These are phyloP conservation scores for Atkinsonella hypoxylon DNA, from an alignment of 2,329 filamentous ascomycete species.

Conservation along the genomic window DNA sequence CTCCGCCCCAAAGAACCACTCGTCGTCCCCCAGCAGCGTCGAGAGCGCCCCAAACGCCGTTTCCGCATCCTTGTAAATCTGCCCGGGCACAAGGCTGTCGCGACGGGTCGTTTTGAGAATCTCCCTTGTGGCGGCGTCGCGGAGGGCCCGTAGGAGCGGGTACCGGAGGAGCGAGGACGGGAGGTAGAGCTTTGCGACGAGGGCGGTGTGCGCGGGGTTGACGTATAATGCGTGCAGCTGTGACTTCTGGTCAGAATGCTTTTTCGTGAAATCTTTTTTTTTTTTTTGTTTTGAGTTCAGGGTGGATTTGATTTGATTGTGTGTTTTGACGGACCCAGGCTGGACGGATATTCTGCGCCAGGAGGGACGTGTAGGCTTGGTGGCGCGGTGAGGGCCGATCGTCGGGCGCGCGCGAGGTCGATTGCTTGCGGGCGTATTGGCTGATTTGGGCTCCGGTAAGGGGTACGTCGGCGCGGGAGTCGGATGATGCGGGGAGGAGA, in stretches of 20 bases:
- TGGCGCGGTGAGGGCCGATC: conserved; percentile 44
- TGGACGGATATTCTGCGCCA: conserved; percentile 66
- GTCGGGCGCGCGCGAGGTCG: conserved; percentile 22
- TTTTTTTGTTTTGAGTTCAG: too few species aligned
- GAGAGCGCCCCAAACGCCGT: conserved; percentile 36
- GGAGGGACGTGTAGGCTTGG: conserved; percentile 66
- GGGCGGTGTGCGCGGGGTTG: conserved; percentile 50
- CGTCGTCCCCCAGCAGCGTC: conserved; percentile 24
- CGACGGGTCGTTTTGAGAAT: conserved; percentile 50
- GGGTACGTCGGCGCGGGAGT: conserved; percentile 39
- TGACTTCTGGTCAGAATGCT: conserved; percentile 4
- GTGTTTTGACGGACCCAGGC: conserved; percentile 55
- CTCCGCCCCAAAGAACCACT: conserved; percentile 38
- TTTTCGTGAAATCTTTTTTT: too few species aligned
- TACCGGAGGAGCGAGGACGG: conserved; percentile 50
- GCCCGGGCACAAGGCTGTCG: conserved; percentile 18
- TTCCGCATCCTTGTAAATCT: conserved; percentile 31
- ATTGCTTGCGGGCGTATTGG: conserved; percentile 48
- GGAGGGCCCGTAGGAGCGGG: conserved; percentile 54
- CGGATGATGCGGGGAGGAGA: conserved; percentile 46
- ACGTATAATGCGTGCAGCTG: conserved; percentile 77
- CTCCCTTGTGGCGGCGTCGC: conserved; percentile 60
- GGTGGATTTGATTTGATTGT: background rate
- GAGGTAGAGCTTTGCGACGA: conserved; percentile 65
- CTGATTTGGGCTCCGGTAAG: conserved; percentile 45